These are phyloP conservation scores for Talaromyces albobiverticillius DNA, from an alignment of 2,329 filamentous ascomycete species.

Conservation along the genomic window DNA sequence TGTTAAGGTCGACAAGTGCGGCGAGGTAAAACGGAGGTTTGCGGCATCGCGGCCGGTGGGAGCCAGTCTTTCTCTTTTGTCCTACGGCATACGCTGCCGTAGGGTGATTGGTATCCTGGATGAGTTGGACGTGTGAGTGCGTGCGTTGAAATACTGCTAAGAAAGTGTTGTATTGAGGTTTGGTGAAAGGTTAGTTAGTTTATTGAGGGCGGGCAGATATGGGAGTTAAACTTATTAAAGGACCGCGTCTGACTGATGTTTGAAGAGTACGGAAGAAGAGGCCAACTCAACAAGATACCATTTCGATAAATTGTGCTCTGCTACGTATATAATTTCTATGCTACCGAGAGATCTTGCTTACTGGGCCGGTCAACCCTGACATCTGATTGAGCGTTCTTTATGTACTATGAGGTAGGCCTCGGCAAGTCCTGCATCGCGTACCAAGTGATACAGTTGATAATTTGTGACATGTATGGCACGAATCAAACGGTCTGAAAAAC, in stretches of 20 bases:
- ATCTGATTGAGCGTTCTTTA: neutral
- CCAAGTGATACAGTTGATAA: neutral
- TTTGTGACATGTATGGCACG: neutral
- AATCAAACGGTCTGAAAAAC: neutral
- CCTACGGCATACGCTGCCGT: constrained; percentile 33
- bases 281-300: neutral
- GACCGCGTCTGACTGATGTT: too few relatives aligned
- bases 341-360: neutral
- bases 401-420: neutral
- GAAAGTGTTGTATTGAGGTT: too few relatives aligned
- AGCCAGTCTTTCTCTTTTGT: constrained; percentile 35
- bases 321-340: too few relatives aligned
- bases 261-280: neutral
- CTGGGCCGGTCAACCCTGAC: neutral
- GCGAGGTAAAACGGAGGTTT: constrained; percentile 30
- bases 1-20: constrained; percentile 22
- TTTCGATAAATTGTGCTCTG: neutral
- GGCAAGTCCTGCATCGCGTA: neutral
- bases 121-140: neutral
- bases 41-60: constrained; percentile 37
- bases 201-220: neutral
- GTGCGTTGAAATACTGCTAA: neutral
- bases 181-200: too few relatives aligned
- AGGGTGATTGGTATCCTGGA: neutral
- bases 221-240: too few relatives aligned